Evolutionary conservation across 176 grass and related monocot genomes (phyloP).

Genomic region (Carex kokanica): DNA sequence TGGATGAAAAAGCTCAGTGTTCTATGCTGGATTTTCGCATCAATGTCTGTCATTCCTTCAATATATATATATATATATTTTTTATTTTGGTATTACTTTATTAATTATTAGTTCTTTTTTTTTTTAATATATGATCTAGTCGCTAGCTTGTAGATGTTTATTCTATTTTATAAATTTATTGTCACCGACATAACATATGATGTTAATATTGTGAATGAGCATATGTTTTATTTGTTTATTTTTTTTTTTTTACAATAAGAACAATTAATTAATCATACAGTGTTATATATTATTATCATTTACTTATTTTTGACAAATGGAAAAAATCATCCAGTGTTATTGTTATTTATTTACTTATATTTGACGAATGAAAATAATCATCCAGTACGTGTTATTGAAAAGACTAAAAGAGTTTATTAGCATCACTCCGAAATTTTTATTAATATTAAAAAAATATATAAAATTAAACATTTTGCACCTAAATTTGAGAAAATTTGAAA

Average conservation of each 20-base stretch:
- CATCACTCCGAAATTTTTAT: too few relatives aligned
- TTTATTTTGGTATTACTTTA: neutral
- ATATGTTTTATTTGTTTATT: too few relatives aligned
- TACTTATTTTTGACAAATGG: too few relatives aligned
- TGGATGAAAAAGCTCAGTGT: constrained; percentile 54
- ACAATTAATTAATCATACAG: too few relatives aligned
- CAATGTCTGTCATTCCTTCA: constrained; percentile 59
- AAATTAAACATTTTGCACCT: too few relatives aligned
- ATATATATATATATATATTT: neutral
- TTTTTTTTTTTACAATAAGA: too few relatives aligned
- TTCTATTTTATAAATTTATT: neutral
- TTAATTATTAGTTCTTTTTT: neutral
- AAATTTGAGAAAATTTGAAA: too few relatives aligned
- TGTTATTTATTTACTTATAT: too few relatives aligned
- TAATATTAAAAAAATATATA: too few relatives aligned
- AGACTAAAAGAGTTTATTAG: neutral
- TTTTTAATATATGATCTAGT: neutral
- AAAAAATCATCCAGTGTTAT: too few relatives aligned
- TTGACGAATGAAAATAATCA: neutral
- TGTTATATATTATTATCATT: too few relatives aligned
- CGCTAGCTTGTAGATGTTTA: neutral
- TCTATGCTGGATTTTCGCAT: constrained; percentile 83
- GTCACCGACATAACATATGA: constrained; percentile 2
- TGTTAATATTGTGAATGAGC: neutral
- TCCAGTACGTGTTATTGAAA: neutral